Percentiles rank a stretch among this genome's conserved stretches.
phyloP scores from a whole-genome alignment of 352 stramenopile species.

The Pythium dissotocum region DNA sequence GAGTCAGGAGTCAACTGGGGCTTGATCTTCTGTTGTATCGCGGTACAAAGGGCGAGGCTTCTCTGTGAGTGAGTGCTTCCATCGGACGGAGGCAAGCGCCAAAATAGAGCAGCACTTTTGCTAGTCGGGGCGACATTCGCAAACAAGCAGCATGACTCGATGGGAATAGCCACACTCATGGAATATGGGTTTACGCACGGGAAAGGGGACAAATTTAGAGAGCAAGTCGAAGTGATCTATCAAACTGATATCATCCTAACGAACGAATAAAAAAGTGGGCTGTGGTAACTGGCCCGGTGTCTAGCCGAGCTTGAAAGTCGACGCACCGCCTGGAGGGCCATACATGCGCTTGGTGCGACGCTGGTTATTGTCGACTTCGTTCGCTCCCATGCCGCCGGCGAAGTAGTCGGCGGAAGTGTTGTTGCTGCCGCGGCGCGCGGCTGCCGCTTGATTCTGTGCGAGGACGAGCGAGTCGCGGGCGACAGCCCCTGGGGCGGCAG shows the following conservation, averaged over 20 bases:
- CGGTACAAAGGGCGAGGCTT: too few relatives aligned
- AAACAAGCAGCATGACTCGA: too few relatives aligned
- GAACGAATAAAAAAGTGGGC: background rate
- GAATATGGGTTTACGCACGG: too few relatives aligned
- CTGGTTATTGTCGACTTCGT: slow-evolving; percentile 27
- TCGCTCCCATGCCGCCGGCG: slow-evolving; percentile 31
- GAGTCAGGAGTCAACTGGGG: too few relatives aligned
- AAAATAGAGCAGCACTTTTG: too few relatives aligned
- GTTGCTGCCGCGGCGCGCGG: slow-evolving; percentile 22
- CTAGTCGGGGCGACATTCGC: too few relatives aligned
- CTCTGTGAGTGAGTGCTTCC: too few relatives aligned
- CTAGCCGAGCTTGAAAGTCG: slow-evolving; percentile 55
- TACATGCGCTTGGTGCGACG: slow-evolving; percentile 56
- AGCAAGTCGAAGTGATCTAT: slow-evolving; percentile 6
- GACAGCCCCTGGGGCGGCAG: slow-evolving; percentile 41
- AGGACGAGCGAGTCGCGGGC: slow-evolving; percentile 33
- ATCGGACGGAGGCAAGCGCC: too few relatives aligned
- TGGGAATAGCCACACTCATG: too few relatives aligned
- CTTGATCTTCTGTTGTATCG: too few relatives aligned
- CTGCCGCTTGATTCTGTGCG: slow-evolving; percentile 21
- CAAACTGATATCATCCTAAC: slow-evolving; percentile 7
- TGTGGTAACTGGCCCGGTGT: background rate
- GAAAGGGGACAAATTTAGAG: background rate
- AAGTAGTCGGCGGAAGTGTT: slow-evolving; percentile 43
- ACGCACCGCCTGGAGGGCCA: slow-evolving; percentile 35